These are phyloP conservation scores for Coffea eugenioides DNA, from an alignment of 257 asterid genomes.

Conservation along the genomic window DNA sequence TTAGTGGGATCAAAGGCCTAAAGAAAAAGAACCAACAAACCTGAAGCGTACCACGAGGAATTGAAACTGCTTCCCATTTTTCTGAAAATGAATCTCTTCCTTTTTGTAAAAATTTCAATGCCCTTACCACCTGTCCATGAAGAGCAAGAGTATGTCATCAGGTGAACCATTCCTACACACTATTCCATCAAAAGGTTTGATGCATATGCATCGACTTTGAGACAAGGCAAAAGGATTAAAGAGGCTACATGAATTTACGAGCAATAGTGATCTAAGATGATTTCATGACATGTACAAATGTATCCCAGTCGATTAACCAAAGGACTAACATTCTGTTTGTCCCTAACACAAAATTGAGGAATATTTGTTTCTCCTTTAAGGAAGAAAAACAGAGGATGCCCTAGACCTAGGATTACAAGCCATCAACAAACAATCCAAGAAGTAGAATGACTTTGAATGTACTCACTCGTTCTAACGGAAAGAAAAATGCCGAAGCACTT, in stretches of 20 bases:
- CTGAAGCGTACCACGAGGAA: slow-evolving; percentile 99
- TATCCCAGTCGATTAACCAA: neutral
- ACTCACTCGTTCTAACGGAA: slow-evolving; percentile 95
- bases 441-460: slow-evolving; percentile 2
- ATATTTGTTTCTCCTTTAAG: neutral
- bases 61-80: slow-evolving; percentile 76
- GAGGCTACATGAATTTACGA: neutral
- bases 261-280: neutral
- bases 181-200: neutral
- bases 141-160: neutral
- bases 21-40: slow-evolving; percentile 59
- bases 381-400: neutral
- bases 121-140: slow-evolving; percentile 80
- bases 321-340: neutral
- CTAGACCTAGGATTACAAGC: neutral
- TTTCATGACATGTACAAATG: neutral
- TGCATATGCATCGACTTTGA: neutral
- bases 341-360: neutral
- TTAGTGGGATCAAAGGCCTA: slow-evolving; percentile 1
- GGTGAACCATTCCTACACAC: neutral
- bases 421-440: neutral
- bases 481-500: slow-evolving; percentile 97
- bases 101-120: slow-evolving; percentile 68
- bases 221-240: neutral
- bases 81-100: slow-evolving; percentile 53